Base-by-base conservation (phyloP, 108 stramenopile species). In the Cyclotella cryptica region DNA sequence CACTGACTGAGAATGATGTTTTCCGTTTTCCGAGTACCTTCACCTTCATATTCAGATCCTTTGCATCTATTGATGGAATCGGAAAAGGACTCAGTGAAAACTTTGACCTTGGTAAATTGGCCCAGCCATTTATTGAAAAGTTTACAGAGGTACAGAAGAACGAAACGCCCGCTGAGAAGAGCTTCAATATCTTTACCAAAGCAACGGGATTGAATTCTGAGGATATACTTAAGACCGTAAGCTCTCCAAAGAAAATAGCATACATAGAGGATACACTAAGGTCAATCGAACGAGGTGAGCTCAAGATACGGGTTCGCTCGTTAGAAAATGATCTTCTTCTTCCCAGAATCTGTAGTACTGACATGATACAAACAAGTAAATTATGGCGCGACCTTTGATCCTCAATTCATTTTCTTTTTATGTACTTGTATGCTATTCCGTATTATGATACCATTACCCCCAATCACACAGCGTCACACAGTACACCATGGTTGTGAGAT, bases 31-130 rank as follows among this genome's bases (percentile, higher is more conserved):
- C 98, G 15, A 92, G 95, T 59, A 96, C 96, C 13, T 98, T 98
- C 74, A 98, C 98, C 0, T 98, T 98, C 70, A 96, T 98, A 69
- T 98, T 98, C 83, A 86, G 98, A 9, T 96, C 98, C 3, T 97
- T 98, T 80, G 97, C 97, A n/a, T 92, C 94, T 49, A 88, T 98
- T 22, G 98, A 98, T 70, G 98, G 98, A 68, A 98, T 98, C 69
- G 98, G 97, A 15, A 98, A 98, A 71, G 97, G 95, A 2, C 88
- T 98, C 10, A 95, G 96, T 81, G 42, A 75, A 18, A 75, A 86
- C 17, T 98, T 90, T 71, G 96, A 97, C 64, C 90, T 98, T 77
- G 96, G 96, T 10, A 90, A 94, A 68, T 79, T 98, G 19, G 96
- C 97, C 10, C 96, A 96, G 65, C 98, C 98, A 0, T 98, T 95